A percentile compares a stretch with the other conserved stretches of the same genome.
Evolutionary conservation across 225 moss, liverwort and hornwort species (phyloP).

Genomic region (Neckera pumila): DNA sequence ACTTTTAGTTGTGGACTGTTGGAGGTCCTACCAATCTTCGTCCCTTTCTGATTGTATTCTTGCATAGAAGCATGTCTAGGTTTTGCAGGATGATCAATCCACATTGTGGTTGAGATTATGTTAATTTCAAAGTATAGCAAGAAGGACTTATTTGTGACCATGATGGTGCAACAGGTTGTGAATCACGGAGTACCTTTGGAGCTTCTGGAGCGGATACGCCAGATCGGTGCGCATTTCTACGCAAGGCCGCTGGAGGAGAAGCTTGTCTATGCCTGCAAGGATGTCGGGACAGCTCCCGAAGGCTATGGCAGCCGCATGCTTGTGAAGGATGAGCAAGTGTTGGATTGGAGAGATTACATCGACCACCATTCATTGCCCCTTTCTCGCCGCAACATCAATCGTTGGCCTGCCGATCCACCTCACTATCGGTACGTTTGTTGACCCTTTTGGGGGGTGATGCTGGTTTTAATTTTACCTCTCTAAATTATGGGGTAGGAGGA

Average conservation of each 20-base stretch:
- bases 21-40: neutral
- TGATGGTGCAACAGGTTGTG: conserved; percentile 32
- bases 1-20: neutral
- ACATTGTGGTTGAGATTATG: neutral
- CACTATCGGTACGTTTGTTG: conserved; percentile 58
- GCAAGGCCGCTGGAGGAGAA: conserved; percentile 52
- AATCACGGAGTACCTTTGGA: conserved; percentile 72
- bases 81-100: neutral
- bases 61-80: neutral
- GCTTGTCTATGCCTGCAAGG: conserved; percentile 60
- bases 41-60: neutral
- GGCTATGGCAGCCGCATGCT: conserved; percentile 96
- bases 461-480: neutral
- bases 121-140: neutral
- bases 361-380: conserved; percentile 80
- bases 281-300: conserved; percentile 66
- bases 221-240: conserved; percentile 47
- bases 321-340: conserved; percentile 81
- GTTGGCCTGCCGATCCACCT: conserved; percentile 73
- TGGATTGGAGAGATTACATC: conserved; percentile 91
- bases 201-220: conserved; percentile 52
- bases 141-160: neutral
- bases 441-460: neutral
- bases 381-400: conserved; percentile 44
- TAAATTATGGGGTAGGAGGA: neutral